These are phyloP conservation scores for Venturia pyrina DNA, from an alignment of 2,329 filamentous ascomycete genomes.

Conservation along the genomic window DNA sequence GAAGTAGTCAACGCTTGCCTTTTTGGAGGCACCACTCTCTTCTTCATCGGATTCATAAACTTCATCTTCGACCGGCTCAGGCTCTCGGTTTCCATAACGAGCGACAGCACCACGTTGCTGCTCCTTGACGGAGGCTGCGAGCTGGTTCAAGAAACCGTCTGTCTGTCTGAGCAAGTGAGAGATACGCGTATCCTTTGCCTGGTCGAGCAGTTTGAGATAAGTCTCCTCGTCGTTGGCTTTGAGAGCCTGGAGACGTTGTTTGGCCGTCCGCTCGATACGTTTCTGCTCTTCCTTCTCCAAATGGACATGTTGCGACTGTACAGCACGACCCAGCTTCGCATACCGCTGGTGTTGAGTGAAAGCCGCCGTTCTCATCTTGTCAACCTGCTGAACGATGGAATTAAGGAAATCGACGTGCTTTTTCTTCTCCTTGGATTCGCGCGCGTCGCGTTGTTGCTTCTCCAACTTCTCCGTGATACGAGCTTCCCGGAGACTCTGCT, in stretches of 20 bases:
- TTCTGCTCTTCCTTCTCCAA: conserved; percentile 99
- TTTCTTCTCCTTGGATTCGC: conserved; percentile 95
- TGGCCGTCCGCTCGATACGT: conserved; percentile 91
- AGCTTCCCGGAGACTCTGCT: conserved; percentile 88
- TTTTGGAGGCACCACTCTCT: conserved; percentile 55
- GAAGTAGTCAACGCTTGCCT: conserved; percentile 93
- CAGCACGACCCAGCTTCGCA: conserved; percentile 79
- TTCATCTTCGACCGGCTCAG: conserved; percentile 38
- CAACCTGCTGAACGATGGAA: conserved; percentile 71
- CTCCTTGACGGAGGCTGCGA: conserved; percentile 85
- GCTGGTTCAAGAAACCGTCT: conserved; percentile 91
- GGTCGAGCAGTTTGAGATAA: conserved; percentile 92
- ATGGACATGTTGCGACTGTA: conserved; percentile 82
- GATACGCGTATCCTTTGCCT: conserved; percentile 98
- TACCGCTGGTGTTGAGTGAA: conserved; percentile 60
- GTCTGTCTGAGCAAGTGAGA: conserved; percentile 95
- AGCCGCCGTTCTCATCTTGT: conserved; percentile 63
- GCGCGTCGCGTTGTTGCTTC: conserved; percentile 94
- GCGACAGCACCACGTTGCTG: conserved; percentile 80
- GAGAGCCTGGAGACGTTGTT: conserved; percentile 97
- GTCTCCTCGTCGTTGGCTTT: conserved; percentile 99
- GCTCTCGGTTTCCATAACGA: conserved; percentile 59
- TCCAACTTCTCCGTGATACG: conserved; percentile 97
- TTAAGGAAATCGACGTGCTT: conserved; percentile 89
- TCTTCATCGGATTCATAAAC: conserved; percentile 59